These are phyloP conservation scores for Trichoderma endophyticum DNA, from an alignment of 2,329 filamentous ascomycete species.

Conservation along the genomic window DNA sequence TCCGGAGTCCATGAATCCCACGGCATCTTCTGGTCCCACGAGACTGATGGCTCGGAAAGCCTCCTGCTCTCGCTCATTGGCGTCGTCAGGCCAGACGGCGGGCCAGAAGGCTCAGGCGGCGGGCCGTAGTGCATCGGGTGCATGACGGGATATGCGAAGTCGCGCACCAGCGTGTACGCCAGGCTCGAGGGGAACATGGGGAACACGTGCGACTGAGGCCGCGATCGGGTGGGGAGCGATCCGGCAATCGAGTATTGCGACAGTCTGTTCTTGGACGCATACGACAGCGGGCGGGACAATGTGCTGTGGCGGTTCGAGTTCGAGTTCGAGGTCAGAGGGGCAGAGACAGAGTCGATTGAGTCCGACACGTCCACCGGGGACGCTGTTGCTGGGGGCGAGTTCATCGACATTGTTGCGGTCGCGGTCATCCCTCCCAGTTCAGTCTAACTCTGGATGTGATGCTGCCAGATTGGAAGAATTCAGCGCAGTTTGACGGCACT, in stretches of 20 bases:
- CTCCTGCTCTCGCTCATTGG: constrained; percentile 76
- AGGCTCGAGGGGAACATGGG: constrained; percentile 82
- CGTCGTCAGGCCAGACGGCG: constrained; percentile 78
- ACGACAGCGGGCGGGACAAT: constrained; percentile 65
- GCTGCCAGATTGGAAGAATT: background rate
- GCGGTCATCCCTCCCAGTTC: constrained; percentile 30
- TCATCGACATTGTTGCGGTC: constrained; percentile 55
- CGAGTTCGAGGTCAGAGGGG: constrained; percentile 53
- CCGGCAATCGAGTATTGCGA: constrained; percentile 71
- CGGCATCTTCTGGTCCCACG: constrained; percentile 67
- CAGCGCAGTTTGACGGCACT: constrained; percentile 8
- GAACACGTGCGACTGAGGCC: constrained; percentile 77
- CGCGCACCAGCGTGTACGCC: constrained; percentile 83
- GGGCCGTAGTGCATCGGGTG: constrained; percentile 94
- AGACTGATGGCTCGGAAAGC: constrained; percentile 75
- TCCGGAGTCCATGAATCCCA: constrained; percentile 57
- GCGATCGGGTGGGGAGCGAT: constrained; percentile 67
- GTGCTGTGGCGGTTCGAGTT: constrained; percentile 54
- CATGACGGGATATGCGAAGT: constrained; percentile 83
- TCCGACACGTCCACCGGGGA: constrained; percentile 49
- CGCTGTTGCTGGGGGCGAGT: constrained; percentile 53
- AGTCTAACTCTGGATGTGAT: background rate
- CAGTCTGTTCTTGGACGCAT: constrained; percentile 75
- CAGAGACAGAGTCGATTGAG: constrained; percentile 52
- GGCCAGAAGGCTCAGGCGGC: constrained; percentile 67